Percentiles rank a stretch among this genome's conserved stretches.
Conservation (phyloP, 2,329 filamentous ascomycete species). For the Teratosphaeria pseudoeucalypti region DNA sequence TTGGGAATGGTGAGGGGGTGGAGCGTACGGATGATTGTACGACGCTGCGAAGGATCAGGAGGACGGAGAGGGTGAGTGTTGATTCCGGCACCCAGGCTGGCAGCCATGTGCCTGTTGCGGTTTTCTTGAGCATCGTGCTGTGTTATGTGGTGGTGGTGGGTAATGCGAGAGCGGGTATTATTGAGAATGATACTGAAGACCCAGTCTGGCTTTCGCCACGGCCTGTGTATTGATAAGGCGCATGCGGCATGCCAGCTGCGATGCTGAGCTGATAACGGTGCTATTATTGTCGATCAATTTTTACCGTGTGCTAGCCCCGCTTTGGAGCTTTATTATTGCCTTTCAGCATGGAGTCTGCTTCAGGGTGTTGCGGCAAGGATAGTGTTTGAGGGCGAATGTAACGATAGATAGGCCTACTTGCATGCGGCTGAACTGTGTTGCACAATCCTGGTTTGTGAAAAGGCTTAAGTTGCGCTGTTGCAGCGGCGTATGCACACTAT, state of each 20-base stretch:
- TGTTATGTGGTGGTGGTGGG: not conserved
- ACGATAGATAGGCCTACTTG: not conserved
- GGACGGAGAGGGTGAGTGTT: constrained; percentile 10
- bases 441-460: not conserved
- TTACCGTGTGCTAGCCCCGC: not conserved
- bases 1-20: not conserved
- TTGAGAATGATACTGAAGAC: not conserved
- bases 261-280: not conserved
- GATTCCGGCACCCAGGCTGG: constrained; percentile 17
- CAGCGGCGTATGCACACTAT: too few relatives aligned
- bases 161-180: not conserved
- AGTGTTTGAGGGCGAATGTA: not conserved
- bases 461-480: too few relatives aligned
- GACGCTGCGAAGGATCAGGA: constrained; percentile 14
- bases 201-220: not conserved
- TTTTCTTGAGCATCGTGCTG: constrained; percentile 7
- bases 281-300: not conserved
- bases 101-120: constrained; percentile 13
- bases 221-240: not conserved
- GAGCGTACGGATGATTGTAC: constrained; percentile 10
- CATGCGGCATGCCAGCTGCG: not conserved
- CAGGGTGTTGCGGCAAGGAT: not conserved
- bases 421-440: not conserved
- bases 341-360: not conserved
- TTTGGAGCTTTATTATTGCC: not conserved